Evolutionary conservation across 2,329 filamentous ascomycete genomes (phyloP), one percentile per base, ranked within the genome.

Genomic region (Nannizziopsis barbatae): DNA sequence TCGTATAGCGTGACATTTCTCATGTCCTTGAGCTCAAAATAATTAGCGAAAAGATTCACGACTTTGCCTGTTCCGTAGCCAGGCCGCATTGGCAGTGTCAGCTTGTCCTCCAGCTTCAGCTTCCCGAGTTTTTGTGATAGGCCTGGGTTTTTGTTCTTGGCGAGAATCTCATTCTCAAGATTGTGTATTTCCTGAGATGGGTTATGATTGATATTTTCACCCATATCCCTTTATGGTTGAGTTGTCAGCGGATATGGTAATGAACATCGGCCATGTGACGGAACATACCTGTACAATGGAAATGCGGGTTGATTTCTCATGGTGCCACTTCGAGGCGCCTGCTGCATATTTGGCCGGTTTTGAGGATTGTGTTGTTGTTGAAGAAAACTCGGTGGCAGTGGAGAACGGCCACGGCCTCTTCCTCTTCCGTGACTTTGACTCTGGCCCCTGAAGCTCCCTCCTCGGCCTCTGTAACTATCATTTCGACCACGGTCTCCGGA

Each of bases 41-140:
- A 68, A 48, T 69, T 69, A 38, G 65, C 62, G 52, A 61, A 66
- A 1, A 69, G 55, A 2, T 53, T 55, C 3, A 67, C 55, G 1
- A 53, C 40, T 11, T 35, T 51, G 10, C 65, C 64, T 1, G 59
- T 64, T 18, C 65, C 66, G 48, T 61, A 68, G 2, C 58, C 64
- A 7, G 66, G 66, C 8, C 66, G 59, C 10, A 58, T 47, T 8
- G 65, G 37, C n/a, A 52, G 46, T 2, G 35, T 2, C 2, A 7
- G 14, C 17, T 32, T 45, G 7, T 42, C 42, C 5, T 6, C 5
- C 6, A 53, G 31, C 9, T 31, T 40, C 35, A 50, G 37, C 6
- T 42, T 47, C 17, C 30, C 62, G 47, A 62, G 58, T 20, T 51
- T 45, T n/a, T 47, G 48, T 5, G 45, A 53, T 44, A 12, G 47